Conservation (phyloP, 495 filamentous ascomycete genomes). For the Neurospora sp. region DNA sequence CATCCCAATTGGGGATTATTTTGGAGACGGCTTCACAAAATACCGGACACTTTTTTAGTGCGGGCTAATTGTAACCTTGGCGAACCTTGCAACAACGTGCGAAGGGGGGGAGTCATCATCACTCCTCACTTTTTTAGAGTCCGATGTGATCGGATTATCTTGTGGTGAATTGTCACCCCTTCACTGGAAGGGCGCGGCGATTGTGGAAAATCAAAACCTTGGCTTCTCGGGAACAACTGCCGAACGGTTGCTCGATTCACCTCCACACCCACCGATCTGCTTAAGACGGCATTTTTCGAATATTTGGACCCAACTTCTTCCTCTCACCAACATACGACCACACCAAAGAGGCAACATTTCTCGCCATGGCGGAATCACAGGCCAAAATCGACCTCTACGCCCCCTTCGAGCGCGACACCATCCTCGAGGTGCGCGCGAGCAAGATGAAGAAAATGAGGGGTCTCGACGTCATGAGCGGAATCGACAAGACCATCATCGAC, state of each 20-base stretch:
- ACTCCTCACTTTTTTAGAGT: background rate
- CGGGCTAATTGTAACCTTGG: background rate
- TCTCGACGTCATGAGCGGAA: slow-evolving; percentile 36
- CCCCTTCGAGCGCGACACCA: slow-evolving; percentile 31
- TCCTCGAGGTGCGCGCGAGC: slow-evolving; percentile 44
- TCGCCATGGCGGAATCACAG: slow-evolving; percentile 11
- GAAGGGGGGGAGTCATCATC: background rate
- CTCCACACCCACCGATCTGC: background rate
- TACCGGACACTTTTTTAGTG: background rate
- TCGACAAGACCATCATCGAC: slow-evolving; percentile 36
- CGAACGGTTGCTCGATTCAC: background rate
- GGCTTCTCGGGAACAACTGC: background rate
- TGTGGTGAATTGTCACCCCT: background rate
- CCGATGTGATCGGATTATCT: background rate
- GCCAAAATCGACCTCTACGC: slow-evolving; percentile 27
- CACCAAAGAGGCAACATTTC: background rate
- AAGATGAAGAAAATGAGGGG: slow-evolving; percentile 39
- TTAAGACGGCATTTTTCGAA: background rate
- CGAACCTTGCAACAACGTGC: background rate
- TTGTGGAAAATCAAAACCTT: background rate
- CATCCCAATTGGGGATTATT: background rate
- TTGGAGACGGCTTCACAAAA: background rate
- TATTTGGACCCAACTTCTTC: background rate
- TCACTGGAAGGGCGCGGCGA: background rate
- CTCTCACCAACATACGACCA: background rate